Evolutionary conservation across 352 stramenopile species (phyloP), one percentile per base, ranked within the genome.

Genomic region (Phytophthora boehmeriae): DNA sequence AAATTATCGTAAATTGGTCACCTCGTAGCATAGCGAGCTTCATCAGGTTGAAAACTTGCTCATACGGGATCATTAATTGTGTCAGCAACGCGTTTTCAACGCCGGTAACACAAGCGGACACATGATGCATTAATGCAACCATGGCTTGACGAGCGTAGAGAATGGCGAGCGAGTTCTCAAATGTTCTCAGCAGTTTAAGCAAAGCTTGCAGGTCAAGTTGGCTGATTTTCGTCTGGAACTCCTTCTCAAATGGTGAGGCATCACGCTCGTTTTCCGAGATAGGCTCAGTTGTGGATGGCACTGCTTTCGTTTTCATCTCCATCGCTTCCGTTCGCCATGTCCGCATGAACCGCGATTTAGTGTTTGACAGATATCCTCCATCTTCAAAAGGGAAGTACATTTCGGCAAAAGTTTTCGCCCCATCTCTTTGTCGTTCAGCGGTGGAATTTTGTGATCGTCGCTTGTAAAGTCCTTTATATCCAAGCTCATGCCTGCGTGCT

Each of bases 381-480:
- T 93, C 83, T 68, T 95, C 83, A 47, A 95, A 89, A 6, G 86
- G 86, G 23, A 93, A 95, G 32, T 95, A 93, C 78, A 89, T 92
- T 50, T 95, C 86, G 1, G 79, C 86, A 95, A 95, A 2, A 92
- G 68, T 58, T 92, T 93, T 16, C 86, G 75, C 1, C 73, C 84
- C 76, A 80, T 92, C 63, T 95, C 86, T 60, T 92, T 92, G 39
- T 92, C 85, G n/a, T 77, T 89, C 4, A 91, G 36, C 4, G 53
- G 57, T 8, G 71, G 73, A 2, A 25, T 46, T 9, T 50, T 42
- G 1, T 22, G 20, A 17, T 61, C 25, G 13, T 6, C 32, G 10
- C 8, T 30, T 4, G n/a, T 11, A 45, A 22, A 27, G 1, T 9
- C 4, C 17, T 36, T 57, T 22, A 16, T 44, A 44, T 41, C 34